These are phyloP conservation scores for Solanum acaule DNA, from an alignment of 257 asterid genomes.

Conservation along the genomic window DNA sequence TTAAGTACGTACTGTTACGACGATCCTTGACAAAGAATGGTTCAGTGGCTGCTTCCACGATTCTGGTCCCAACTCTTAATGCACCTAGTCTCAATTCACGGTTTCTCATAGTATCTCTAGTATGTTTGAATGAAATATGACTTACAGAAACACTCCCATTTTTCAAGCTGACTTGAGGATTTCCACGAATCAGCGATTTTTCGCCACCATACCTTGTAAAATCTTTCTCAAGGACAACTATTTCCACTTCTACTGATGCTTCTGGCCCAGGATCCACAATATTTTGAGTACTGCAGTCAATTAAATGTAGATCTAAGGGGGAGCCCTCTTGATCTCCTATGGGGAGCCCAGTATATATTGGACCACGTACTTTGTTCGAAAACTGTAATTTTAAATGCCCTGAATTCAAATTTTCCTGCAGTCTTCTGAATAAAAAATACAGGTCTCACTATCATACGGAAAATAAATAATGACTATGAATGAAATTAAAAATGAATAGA, in stretches of 20 bases:
- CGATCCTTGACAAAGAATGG: background rate
- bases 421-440: background rate
- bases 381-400: background rate
- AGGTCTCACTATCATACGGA: background rate
- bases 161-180: background rate
- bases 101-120: background rate
- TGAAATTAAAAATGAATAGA: background rate
- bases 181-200: background rate
- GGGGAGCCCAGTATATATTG: background rate
- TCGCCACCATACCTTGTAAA: background rate
- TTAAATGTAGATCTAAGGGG: background rate
- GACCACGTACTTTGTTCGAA: background rate
- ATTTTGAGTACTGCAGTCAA: background rate
- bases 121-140: background rate
- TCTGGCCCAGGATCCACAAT: background rate
- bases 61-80: background rate
- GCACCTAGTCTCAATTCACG: background rate
- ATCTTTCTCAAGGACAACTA: background rate
- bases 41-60: background rate
- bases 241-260: background rate
- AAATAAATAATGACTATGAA: background rate
- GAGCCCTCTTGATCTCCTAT: background rate
- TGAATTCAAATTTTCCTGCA: background rate
- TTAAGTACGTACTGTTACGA: background rate
- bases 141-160: background rate